These are phyloP conservation scores for Acidiella bohemica DNA, from an alignment of 495 filamentous ascomycete species.

Conservation along the genomic window DNA sequence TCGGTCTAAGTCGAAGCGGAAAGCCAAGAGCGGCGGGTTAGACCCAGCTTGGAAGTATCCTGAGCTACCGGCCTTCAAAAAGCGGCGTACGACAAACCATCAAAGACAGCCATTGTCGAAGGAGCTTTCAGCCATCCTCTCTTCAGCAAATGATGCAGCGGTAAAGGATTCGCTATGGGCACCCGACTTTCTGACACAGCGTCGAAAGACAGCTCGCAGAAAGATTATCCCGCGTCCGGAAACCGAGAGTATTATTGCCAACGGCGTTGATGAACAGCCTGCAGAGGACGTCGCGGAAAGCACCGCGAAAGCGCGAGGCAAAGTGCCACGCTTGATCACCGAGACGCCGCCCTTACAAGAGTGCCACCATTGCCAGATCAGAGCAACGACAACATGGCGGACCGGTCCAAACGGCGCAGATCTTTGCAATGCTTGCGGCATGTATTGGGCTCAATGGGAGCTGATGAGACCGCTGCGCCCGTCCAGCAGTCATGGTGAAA, in stretches of 20 bases:
- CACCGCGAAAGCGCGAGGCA: too few species aligned
- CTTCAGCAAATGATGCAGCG: neutral
- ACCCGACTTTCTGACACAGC: too few species aligned
- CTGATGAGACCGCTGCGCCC: conserved; percentile 7
- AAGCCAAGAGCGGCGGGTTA: neutral
- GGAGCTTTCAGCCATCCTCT: neutral
- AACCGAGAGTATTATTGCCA: too few species aligned
- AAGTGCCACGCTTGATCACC: neutral
- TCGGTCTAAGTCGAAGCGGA: neutral
- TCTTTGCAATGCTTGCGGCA: conserved; percentile 18
- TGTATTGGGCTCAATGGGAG: conserved; percentile 16
- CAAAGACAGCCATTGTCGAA: neutral
- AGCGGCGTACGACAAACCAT: neutral
- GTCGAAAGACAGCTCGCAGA: too few species aligned
- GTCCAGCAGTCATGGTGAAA: too few species aligned
- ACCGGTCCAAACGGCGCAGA: conserved; percentile 8
- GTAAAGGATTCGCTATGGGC: too few species aligned
- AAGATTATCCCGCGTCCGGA: too few species aligned
- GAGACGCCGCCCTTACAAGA: neutral
- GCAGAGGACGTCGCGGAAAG: too few species aligned
- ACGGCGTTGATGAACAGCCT: too few species aligned
- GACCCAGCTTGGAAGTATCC: conserved; percentile 14
- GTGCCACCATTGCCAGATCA: conserved; percentile 12
- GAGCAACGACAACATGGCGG: conserved; percentile 7
- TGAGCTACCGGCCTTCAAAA: conserved; percentile 8